Base-by-base conservation (phyloP, 441 rosid species). In the Adansonia gregorii region DNA sequence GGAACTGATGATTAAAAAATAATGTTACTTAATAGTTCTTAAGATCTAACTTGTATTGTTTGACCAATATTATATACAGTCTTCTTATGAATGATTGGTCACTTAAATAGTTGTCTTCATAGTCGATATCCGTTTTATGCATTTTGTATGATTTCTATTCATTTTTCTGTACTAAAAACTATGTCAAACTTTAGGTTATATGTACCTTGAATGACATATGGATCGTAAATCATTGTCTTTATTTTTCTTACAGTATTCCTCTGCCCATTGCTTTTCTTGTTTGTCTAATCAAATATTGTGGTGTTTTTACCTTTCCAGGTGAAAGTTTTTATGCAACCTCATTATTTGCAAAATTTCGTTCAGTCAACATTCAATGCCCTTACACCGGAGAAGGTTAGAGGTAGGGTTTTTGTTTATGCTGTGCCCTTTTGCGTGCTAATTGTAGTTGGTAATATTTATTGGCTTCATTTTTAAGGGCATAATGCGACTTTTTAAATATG, bases 351-450 rank as follows among this genome's bases (percentile, higher is more conserved):
- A 19, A 96, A 94, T 79, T 94, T 96, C 83, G 98, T 96, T 46
- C 98, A 96, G 77, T 82, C 98, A 65, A 92, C 98, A 60, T 94
- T 96, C 82, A 84, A 91, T 87, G 98, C 99, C 70, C 92, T 96
- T 71, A 81, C 92, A 1, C 77, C 90, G 4, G 86, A 91, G 82
- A 93, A 94, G 83, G 92, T 96, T 75, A 93, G 83, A 92, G 98
- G 98, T 92, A 81, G 11, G 41, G 77, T 45, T 55, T 78, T 70
- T 52, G 2, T 41, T 15, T 43, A 15, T 54, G 61, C 45, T 54
- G 35, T 59, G 35, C 17, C 20, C 54, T 39, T 70, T 73, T 19
- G 66, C 41, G 6, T 56, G 9, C 71, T 39, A 35, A 20, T 8
- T 31, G 10, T 17, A 17, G 6, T 46, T 43, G 60, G 14, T 66